Evolutionary conservation across 1,284 basidiomycete species (phyloP), one percentile per base, ranked within the genome.

Genomic region (Microbotryum violaceum): DNA sequence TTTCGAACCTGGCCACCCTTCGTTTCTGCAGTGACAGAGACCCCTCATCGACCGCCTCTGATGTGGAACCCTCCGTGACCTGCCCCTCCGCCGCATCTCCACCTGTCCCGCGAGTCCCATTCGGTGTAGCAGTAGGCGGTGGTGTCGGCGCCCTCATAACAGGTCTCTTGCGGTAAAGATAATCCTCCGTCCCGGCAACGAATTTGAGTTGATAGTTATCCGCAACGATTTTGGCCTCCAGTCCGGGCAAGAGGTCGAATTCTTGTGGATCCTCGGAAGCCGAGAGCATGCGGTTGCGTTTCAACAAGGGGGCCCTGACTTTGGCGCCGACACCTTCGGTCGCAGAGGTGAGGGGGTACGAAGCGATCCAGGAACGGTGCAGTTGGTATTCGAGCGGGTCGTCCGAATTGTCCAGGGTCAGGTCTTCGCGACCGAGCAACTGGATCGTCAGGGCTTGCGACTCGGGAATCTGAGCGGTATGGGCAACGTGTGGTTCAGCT

Each of bases 381-480:
- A 64, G n/a, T 62, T 60, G 20, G 14, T 23, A 18, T 60, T 54
- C 21, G 51, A 91, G 49, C 87, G 87, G 58, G 86, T 78, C 20
- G 85, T 87, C 74, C 88, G 87, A 84, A 71, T 94, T 90, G 70
- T 96, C 90, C 46, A 88, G 82, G 54, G 85, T 88, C 3, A 86
- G 82, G 73, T 97, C 93, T 67, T 94, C 91, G 73, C 89, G 90
- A 21, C 88, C 88, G 29, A 97, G 82, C 37, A 97, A 78, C 75
- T 96, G 91, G 58, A 96, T 80, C 0, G 88, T 87, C 73, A 94
- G 81, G 16, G 80, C 82, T 69, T 85, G 85, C 12, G 82, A 80
- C 23, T 83, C 80, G 0, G 85, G 83, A 21, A 87, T 78, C 90
- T 92, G 69, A 6, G 16, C 37, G 12, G 16, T 2, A 16, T 16